phyloP scores from a whole-genome alignment of 106 monocot species.

The Allium fistulosum region DNA sequence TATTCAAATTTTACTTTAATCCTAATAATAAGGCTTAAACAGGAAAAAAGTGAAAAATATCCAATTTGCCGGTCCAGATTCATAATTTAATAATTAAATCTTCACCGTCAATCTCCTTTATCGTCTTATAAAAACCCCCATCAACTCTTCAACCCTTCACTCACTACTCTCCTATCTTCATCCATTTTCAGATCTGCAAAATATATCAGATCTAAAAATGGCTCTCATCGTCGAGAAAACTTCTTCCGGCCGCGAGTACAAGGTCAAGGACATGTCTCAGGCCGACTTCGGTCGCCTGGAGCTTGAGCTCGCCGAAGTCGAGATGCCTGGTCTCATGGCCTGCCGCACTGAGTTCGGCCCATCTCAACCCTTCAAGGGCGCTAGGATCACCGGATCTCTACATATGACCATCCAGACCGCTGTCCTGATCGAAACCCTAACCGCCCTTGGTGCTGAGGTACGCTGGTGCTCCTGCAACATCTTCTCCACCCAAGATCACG shows the following conservation, averaged over 20 bases:
- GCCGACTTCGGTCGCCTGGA: constrained; percentile 73
- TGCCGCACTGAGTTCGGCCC: constrained; percentile 64
- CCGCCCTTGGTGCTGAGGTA: constrained; percentile 71
- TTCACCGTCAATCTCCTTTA: not conserved
- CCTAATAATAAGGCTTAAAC: too few relatives aligned
- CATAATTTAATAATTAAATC: not conserved
- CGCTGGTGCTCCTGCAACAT: constrained; percentile 90
- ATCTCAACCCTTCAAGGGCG: constrained; percentile 55
- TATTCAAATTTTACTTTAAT: too few relatives aligned
- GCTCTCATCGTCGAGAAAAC: constrained; percentile 62
- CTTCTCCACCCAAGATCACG: constrained; percentile 76
- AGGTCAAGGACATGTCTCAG: constrained; percentile 79
- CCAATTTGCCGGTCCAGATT: too few relatives aligned
- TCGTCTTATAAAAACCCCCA: not conserved
- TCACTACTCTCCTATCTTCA: not conserved
- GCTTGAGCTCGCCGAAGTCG: constrained; percentile 79
- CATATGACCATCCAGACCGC: constrained; percentile 90
- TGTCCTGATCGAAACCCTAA: constrained; percentile 79
- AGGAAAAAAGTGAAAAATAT: too few relatives aligned
- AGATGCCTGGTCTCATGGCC: constrained; percentile 75
- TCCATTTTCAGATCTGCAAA: not conserved
- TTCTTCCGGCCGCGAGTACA: constrained; percentile 56
- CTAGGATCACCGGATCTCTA: constrained; percentile 65
- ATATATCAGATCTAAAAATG: constrained; percentile 11
- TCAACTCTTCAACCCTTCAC: not conserved